Percentiles rank a stretch among this genome's conserved stretches.
These are phyloP conservation scores for Curvularia lunata DNA, from an alignment of 2,329 filamentous ascomycete genomes.

Conservation along the genomic window DNA sequence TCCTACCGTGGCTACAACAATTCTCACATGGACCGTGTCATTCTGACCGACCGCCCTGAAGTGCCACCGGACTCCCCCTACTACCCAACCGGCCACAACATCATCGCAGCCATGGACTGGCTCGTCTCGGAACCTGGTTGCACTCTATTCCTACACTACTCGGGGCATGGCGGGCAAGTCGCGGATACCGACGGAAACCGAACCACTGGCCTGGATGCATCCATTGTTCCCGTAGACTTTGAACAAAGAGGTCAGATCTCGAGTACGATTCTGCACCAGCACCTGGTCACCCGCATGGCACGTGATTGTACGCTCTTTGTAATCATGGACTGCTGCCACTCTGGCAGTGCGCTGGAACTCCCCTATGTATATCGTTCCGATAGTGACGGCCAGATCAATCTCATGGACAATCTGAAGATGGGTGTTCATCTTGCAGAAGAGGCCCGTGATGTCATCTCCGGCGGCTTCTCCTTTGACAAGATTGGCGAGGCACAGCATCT, in stretches of 20 bases:
- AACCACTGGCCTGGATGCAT: constrained; percentile 53
- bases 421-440: constrained; percentile 59
- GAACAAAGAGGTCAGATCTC: constrained; percentile 60
- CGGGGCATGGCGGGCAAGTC: constrained; percentile 64
- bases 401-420: constrained; percentile 62
- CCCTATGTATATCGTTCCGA: constrained; percentile 65
- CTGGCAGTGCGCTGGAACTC: constrained; percentile 64
- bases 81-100: constrained; percentile 53
- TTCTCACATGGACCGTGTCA: constrained; percentile 52
- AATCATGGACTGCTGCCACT: constrained; percentile 68
- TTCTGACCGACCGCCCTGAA: constrained; percentile 51
- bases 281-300: constrained; percentile 60
- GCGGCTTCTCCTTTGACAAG: constrained; percentile 59
- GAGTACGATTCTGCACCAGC: constrained; percentile 59
- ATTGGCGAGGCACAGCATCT: constrained; percentile 60
- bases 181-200: constrained; percentile 52
- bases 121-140: constrained; percentile 61
- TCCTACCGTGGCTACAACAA: constrained; percentile 53
- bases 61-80: constrained; percentile 41
- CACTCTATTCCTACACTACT: constrained; percentile 64
- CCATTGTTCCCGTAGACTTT: constrained; percentile 63
- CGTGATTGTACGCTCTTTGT: constrained; percentile 60
- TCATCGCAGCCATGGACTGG: constrained; percentile 64
- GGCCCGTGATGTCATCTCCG: constrained; percentile 58
- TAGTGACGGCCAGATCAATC: constrained; percentile 61